A percentile compares a stretch with the other conserved stretches of the same genome.
Evolutionary conservation across 768 basidiomycete genomes (phyloP).

Genomic region (Mycena kentingensis): DNA sequence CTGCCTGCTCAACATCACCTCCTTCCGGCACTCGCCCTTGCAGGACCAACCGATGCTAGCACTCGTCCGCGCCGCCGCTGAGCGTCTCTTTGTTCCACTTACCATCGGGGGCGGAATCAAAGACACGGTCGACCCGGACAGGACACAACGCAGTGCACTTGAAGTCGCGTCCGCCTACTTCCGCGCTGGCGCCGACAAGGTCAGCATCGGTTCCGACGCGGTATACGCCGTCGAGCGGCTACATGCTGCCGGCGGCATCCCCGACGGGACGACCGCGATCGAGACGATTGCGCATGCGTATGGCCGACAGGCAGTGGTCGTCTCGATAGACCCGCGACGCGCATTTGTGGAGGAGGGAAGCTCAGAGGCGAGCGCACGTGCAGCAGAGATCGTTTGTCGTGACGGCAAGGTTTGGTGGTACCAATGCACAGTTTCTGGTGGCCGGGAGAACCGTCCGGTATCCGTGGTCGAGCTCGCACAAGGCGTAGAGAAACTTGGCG

Average conservation of each 20-base stretch:
- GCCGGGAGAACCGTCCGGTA: slow-evolving; percentile 77
- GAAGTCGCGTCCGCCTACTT: slow-evolving; percentile 97
- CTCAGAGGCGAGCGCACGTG: slow-evolving; percentile 70
- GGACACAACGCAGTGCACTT: slow-evolving; percentile 79
- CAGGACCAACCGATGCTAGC: slow-evolving; percentile 98
- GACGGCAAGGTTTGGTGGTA: slow-evolving; percentile 94
- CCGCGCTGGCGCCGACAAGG: slow-evolving; percentile 97
- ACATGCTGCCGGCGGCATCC: slow-evolving; percentile 45
- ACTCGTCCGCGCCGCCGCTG: slow-evolving; percentile 87
- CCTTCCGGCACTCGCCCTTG: slow-evolving; percentile 94
- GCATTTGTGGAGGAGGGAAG: slow-evolving; percentile 74
- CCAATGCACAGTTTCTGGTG: slow-evolving; percentile 95
- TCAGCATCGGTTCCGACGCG: slow-evolving; percentile 95
- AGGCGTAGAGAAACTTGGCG: slow-evolving; percentile 89
- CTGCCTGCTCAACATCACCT: slow-evolving; percentile 98
- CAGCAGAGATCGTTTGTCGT: slow-evolving; percentile 64
- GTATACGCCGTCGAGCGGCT: slow-evolving; percentile 91
- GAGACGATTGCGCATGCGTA: slow-evolving; percentile 90
- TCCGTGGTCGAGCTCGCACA: slow-evolving; percentile 90
- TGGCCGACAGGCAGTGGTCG: slow-evolving; percentile 96
- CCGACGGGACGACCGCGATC: slow-evolving; percentile 81
- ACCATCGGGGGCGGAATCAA: slow-evolving; percentile 99
- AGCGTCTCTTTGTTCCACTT: slow-evolving; percentile 92
- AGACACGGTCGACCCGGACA: slow-evolving; percentile 93
- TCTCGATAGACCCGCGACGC: slow-evolving; percentile 91